Base-by-base conservation (phyloP, 1,139 yeast genomes). In the Arxiozyma heterogenica region DNA sequence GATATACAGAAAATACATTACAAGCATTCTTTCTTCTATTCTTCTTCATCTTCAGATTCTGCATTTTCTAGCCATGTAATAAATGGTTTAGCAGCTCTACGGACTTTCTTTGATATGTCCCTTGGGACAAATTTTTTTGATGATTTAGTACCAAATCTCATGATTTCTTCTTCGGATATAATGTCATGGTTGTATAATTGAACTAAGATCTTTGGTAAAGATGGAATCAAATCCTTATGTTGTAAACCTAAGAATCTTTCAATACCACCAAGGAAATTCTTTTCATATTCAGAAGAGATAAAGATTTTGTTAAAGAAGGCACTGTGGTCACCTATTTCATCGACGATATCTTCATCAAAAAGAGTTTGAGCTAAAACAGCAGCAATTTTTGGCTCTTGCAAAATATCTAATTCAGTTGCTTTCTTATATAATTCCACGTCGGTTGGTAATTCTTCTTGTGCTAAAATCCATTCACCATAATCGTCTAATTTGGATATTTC, bases 51-150 rank as follows among this genome's bases (percentile, higher is more conserved):
- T 23, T 77, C 81, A 57, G 81, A 83, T 61, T 90, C 98, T 57
- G 98, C 98, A 71, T 86, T 93, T 68, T 89, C 84, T 62, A 93
- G 81, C 98, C 98, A 93, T 64, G 86, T 83, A 60, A 93, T 75
- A 74, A 93, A 93, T 45, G 98, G 96, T 74, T 89, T 90, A 58
- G 97, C 97, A 50, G 96, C 95, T 73, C 84, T 88, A 73, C 97
- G 87, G 53, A 93, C 96, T 79, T 89, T 91, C 75, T 91, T 91
- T 53, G 95, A 86, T 49, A 83, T 79, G 52, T 90, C 96, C 75
- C 91, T 93, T 59, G 95, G 88, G 57, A 91, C 97, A 65, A 86
- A 93, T 73, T 90, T 91, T 76, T 90, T 90, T 52, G 96, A 86
- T 50, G 89, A 90, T 72, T 89, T 90, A 54, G 93, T 80, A 62